Percentiles rank a stretch among this genome's conserved stretches.
These are phyloP conservation scores for Monosporascus sp. DNA, from an alignment of 2,329 filamentous ascomycete genomes.

Conservation along the genomic window DNA sequence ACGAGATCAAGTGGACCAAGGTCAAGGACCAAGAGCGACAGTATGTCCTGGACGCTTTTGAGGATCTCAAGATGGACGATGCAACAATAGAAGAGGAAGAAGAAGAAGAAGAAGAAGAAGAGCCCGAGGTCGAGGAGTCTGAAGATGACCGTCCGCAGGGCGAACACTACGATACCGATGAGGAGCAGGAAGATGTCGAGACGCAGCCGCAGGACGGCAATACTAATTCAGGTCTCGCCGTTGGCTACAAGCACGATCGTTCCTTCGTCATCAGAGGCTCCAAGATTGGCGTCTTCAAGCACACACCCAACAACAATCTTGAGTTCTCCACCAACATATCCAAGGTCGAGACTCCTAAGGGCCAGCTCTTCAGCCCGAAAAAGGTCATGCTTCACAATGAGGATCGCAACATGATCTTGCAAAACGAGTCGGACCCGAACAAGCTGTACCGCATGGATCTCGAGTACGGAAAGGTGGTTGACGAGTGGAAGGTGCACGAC, in stretches of 20 bases:
- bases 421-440: constrained; percentile 78
- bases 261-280: constrained; percentile 96
- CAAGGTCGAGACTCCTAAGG: constrained; percentile 83
- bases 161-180: constrained; percentile 63
- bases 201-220: constrained; percentile 69
- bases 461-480: constrained; percentile 94
- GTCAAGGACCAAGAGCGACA: constrained; percentile 88
- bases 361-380: constrained; percentile 85
- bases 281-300: constrained; percentile 98
- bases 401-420: constrained; percentile 83
- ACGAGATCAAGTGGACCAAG: constrained; percentile 90
- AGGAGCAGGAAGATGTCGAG: constrained; percentile 73
- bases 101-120: constrained; percentile 49
- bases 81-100: constrained; percentile 48
- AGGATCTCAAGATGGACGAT: constrained; percentile 90
- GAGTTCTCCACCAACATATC: constrained; percentile 97
- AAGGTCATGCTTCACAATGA: constrained; percentile 96
- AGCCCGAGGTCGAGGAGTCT: constrained; percentile 50
- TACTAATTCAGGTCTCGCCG: constrained; percentile 87
- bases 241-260: constrained; percentile 94
- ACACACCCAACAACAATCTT: constrained; percentile 84
- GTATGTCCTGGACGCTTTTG: constrained; percentile 92
- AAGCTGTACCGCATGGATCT: constrained; percentile 96
- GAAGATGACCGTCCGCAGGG: constrained; percentile 61
- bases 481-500: constrained; percentile 98